Base-by-base conservation (phyloP, 192 early-diverging fungal genomes). In the Linnemannia exigua region DNA sequence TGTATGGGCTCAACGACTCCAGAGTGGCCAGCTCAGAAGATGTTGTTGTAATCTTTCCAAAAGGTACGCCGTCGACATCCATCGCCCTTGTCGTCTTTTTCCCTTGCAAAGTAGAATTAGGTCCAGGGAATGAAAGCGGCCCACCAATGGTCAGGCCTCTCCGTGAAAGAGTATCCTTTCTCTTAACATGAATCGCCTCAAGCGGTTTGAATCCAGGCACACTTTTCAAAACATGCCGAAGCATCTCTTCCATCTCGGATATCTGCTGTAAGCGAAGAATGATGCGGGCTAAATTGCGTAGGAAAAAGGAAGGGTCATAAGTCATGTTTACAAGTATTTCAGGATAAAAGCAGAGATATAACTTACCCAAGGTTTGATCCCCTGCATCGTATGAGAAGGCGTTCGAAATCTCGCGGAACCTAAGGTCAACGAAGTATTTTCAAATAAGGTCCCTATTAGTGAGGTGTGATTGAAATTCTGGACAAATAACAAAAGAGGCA, bases 331-430 rank as follows among this genome's bases (percentile, higher is more conserved):
- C n/a, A n/a, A n/a, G n/a, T n/a, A n/a, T n/a, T n/a, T n/a, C n/a
- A n/a, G n/a, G n/a, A n/a, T n/a, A n/a, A n/a, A n/a, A n/a, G n/a
- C n/a, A n/a, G n/a, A 28, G 25, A 11, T 12, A 28, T 2, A 2
- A 12, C 28, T 50, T 86, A 86, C 84, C 84, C 69, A 86, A 79
- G 14, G 87, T 83, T 51, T 88, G 83, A 31, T 84, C 75, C 14
- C 83, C 79, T 15, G 80, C 75, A 37, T 84, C 61, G 28, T 75
- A 58, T 15, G 86, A 89, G 78, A 95, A 96, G 11, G 94, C 91
- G 58, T 94, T 96, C 35, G 94, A 82, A 11, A 92, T 73, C 75
- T 96, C 95, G 31, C 94, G 92, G 63, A 93, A 77, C 95, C 95
- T 95, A 84, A 80, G 83, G 31, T 37, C 6, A 72, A 44, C 44